Percentiles rank a stretch among this genome's conserved stretches.
Evolutionary conservation across 2,329 filamentous ascomycete genomes (phyloP).

Genomic region (Fusarium buxicola): DNA sequence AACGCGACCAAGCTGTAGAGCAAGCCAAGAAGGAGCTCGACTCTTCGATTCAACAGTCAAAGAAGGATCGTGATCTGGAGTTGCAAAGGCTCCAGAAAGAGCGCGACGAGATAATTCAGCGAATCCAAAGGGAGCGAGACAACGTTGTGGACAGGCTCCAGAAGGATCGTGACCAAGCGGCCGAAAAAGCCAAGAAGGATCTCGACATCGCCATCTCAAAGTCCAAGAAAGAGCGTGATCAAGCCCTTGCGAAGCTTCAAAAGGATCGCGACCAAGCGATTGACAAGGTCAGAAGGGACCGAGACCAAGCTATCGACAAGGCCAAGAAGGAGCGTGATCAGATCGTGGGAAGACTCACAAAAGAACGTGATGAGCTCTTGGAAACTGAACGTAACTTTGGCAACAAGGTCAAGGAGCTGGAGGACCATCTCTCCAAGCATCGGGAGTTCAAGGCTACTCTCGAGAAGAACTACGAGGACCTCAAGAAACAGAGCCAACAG

Average conservation of each 20-base stretch:
- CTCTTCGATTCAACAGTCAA: conserved; percentile 22
- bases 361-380: conserved; percentile 41
- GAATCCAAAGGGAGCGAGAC: conserved; percentile 39
- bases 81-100: conserved; percentile 31
- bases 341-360: conserved; percentile 36
- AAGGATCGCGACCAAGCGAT: conserved; percentile 40
- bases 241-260: conserved; percentile 32
- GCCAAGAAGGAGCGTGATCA: conserved; percentile 38
- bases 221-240: conserved; percentile 42
- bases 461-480: conserved; percentile 43
- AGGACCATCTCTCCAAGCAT: conserved; percentile 42
- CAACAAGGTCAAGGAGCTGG: conserved; percentile 44
- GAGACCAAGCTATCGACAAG: conserved; percentile 35
- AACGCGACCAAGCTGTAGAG: conserved; percentile 34
- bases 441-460: conserved; percentile 43
- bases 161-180: conserved; percentile 30
- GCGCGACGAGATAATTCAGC: conserved; percentile 33
- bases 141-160: conserved; percentile 32
- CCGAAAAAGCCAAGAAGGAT: conserved; percentile 40
- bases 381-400: conserved; percentile 38
- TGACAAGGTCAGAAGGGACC: conserved; percentile 36
- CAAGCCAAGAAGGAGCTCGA: conserved; percentile 38
- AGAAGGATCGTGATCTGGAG: conserved; percentile 36
- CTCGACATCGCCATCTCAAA: conserved; percentile 35
- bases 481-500: conserved; percentile 40